Evolutionary conservation across 257 asterid genomes (phyloP).

Genomic region (Solanum arcanum): DNA sequence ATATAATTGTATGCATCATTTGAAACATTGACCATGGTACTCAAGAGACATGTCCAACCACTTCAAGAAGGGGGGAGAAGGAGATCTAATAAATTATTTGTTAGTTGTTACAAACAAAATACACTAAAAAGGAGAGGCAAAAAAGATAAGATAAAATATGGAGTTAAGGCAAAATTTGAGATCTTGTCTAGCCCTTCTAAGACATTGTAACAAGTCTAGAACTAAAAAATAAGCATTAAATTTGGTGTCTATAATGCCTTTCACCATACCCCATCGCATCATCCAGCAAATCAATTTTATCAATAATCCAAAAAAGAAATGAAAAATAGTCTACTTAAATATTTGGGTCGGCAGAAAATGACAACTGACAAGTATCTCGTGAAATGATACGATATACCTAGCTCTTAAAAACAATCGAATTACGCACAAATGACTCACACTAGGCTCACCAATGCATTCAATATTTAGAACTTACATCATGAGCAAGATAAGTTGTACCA

Average conservation of each 20-base stretch:
- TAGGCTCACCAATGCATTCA: not conserved
- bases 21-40: not conserved
- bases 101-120: not conserved
- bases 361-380: not conserved
- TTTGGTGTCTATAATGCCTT: conserved; percentile 2
- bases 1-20: not conserved
- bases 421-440: accelerated
- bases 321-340: not conserved
- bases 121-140: not conserved
- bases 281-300: not conserved
- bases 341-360: not conserved
- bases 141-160: conserved; percentile 1
- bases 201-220: not conserved
- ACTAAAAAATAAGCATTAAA: not conserved
- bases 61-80: not conserved
- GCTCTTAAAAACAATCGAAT: not conserved
- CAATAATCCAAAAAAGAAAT: not conserved
- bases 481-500: not conserved
- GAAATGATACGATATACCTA: not conserved
- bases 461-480: not conserved
- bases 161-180: not conserved
- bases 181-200: conserved; percentile 6
- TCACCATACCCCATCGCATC: not conserved
- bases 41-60: not conserved
- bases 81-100: not conserved